A percentile compares a stretch with the other conserved stretches of the same genome.
Conservation (phyloP, 345 rosid genomes). For the Hypericum androsaemum region DNA sequence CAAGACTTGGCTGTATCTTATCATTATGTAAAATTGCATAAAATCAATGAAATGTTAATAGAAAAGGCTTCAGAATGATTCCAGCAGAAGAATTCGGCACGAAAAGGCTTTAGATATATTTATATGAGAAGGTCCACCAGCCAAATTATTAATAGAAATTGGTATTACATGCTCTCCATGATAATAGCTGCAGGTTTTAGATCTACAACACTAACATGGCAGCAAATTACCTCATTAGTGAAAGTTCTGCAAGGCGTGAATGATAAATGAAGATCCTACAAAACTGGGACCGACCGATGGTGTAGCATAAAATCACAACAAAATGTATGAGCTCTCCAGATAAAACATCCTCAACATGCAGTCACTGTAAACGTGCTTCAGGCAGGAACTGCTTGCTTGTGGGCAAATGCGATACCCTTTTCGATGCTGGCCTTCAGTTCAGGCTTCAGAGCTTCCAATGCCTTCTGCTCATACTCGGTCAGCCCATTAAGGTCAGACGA, state of each 20-base stretch:
- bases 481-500: conserved; percentile 61
- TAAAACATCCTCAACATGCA: conserved; percentile 22
- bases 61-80: too few species aligned
- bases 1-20: too few species aligned
- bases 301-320: conserved; percentile 9
- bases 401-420: conserved; percentile 68
- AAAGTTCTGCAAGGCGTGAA: not conserved
- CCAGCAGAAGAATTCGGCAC: too few species aligned
- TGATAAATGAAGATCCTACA: conserved; percentile 20
- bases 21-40: too few species aligned
- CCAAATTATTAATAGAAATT: conserved; percentile 19
- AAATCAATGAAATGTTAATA: too few species aligned
- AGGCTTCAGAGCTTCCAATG: conserved; percentile 67
- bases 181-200: conserved; percentile 6
- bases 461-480: conserved; percentile 71
- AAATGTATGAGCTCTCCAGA: not conserved
- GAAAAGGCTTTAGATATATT: too few species aligned
- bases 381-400: conserved; percentile 26
- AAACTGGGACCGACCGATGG: conserved; percentile 21
- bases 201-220: conserved; percentile 20
- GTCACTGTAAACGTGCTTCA: conserved; percentile 17
- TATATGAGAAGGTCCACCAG: conserved; percentile 3
- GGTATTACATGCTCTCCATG: conserved; percentile 10
- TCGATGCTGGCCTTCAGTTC: conserved; percentile 82
- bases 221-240: conserved; percentile 1